Evolutionary conservation across 116 monocot genomes (phyloP), one percentile per base, ranked within the genome.

Genomic region (Dioscorea cayenensis): DNA sequence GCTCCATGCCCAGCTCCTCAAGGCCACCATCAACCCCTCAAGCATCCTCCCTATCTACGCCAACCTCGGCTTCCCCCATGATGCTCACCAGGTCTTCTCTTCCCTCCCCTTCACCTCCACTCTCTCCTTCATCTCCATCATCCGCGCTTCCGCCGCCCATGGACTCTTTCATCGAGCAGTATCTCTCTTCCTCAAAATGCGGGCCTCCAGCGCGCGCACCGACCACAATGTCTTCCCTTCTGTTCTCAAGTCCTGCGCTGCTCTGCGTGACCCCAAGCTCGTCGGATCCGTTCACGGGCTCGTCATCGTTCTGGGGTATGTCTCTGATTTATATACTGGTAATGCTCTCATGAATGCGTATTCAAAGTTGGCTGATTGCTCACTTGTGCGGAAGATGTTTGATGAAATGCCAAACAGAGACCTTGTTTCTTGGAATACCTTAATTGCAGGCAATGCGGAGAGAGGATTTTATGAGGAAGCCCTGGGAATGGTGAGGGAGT

Each of bases 261-360:
- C 80, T 17, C 67, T 85, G 35, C 21, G 71, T 10, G 69, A 71
- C 22, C 13, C 52, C 23, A 52, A 28, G 59, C 81, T 94, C 35
- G 90, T 79, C 0, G 73, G 63, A 8, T 78, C 89, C 10, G 50
- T 94, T 28, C 94, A 90, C 28, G 90, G 70, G 0, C 79, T 58
- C 38, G 75, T 74, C 21, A 21, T 94, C 14, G 69, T 66, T 27
- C 65, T 82, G 18, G 94, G 94, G 6, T 66, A 79, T 11, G 62
- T 65, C 52, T 69, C 83, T 3, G 79, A 83, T 27, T 79, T 85
- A 16, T 94, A 79, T 60, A 87, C 85, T 6, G 63, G 73, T 51
- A 94, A 94, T 43, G 90, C 94, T 1, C 83, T 94, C 35, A 55
- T 94, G 73, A 94, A 87, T 80, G 60, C 90, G 77, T 94, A 90